Base-by-base conservation (phyloP, 257 asterid species). In the Anisodus tanguticus region DNA sequence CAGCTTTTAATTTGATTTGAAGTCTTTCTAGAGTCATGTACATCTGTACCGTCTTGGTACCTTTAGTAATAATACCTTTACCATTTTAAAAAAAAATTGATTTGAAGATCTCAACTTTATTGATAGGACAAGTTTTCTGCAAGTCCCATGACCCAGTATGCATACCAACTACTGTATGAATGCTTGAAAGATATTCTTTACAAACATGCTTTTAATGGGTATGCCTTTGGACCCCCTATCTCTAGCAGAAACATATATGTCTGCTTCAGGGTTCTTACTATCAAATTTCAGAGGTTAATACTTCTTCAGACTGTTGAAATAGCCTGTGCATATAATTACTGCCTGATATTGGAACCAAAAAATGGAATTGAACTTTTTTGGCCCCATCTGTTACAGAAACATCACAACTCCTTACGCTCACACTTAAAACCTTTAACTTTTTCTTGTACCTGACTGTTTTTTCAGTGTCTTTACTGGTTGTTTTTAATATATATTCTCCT, bases 171-270 rank as follows among this genome's bases (percentile, higher is more conserved):
- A 22, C 15, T 17, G n/a, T 12, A 53, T 15, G 82, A 8, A 31
- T 53, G 64, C 49, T 77, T 77, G 66, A 54, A 53, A 53, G 9
- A 77, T 77, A 31, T 4, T 41, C 6, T 70, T 17, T 8, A 41
- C 55, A 53, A 77, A 12, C 82, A 26, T 77, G 51, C 64, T 77
- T 26, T 53, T 77, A 77, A 77, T 31, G 13, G 82, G 82, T 31
- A 77, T 77, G 49, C 64, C 64, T 53, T 77, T 53, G 82, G 51
- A 53, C 49, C 66, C 47, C 66, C 64, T 76, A 77, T 54, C 35
- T 31, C 35, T 31, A 31, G 35, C 35, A 31, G 35, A 31, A 31
- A 31, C 35, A 31, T 31, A 31, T 31, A 31, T 31, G 35, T 31
- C 35, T 31, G 31, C 64, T 77, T 77, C 2, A 1, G 49, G 82